Percentiles rank a stretch among this genome's conserved stretches.
These are phyloP conservation scores for Candida freyschussii DNA, from an alignment of 1,139 yeast genomes.

Conservation along the genomic window DNA sequence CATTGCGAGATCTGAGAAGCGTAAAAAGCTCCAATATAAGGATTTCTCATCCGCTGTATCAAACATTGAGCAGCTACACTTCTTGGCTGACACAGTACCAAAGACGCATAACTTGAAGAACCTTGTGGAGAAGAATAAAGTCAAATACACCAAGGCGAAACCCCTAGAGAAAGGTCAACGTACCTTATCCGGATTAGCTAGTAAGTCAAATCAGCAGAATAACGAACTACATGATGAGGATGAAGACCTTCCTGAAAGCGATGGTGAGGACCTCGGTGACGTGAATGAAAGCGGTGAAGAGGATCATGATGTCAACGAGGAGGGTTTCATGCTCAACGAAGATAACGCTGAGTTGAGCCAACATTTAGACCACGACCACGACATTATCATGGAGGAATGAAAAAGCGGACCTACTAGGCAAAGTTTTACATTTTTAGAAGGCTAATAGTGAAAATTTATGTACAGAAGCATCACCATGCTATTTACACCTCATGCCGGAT, in stretches of 20 bases:
- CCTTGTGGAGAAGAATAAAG: constrained; percentile 43
- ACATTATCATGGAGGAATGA: constrained; percentile 20
- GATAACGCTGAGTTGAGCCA: constrained; percentile 23
- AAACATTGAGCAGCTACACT: constrained; percentile 60
- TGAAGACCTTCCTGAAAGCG: constrained; percentile 21
- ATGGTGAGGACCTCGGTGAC: constrained; percentile 23
- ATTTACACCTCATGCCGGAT: neutral
- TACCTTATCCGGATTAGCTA: constrained; percentile 29
- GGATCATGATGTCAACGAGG: constrained; percentile 12
- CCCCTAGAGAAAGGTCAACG: constrained; percentile 38
- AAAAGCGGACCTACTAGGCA: too few relatives aligned
- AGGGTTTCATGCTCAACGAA: constrained; percentile 13
- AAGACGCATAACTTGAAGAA: constrained; percentile 51
- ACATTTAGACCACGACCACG: constrained; percentile 20
- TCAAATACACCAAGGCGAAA: constrained; percentile 31
- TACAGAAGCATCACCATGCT: constrained; percentile 3
- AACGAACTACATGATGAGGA: constrained; percentile 17
- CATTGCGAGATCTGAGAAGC: constrained; percentile 60
- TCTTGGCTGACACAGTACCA: constrained; percentile 65
- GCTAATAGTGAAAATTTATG: constrained; percentile 2
- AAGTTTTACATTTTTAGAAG: too few relatives aligned
- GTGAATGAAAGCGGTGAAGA: constrained; percentile 13
- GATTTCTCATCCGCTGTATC: constrained; percentile 74
- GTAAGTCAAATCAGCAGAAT: constrained; percentile 5
- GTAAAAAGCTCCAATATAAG: constrained; percentile 67